Evolutionary conservation across 805 yeast genomes (phyloP).

Genomic region (Myxozyma mucilagina): DNA sequence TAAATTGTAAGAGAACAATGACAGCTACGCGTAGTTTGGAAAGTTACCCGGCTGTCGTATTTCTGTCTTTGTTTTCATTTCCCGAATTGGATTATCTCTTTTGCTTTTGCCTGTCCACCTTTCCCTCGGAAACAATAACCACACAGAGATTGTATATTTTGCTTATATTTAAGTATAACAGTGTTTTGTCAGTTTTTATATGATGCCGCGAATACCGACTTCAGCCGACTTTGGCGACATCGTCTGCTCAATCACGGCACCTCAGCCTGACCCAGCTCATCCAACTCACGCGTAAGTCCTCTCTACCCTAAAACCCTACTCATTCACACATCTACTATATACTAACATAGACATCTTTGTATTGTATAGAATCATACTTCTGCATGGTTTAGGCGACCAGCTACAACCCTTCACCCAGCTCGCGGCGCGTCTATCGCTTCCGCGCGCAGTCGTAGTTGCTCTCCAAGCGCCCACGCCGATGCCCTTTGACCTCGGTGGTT

Average conservation of each 20-base stretch:
- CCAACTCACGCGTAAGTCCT: constrained; percentile 20
- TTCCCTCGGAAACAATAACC: too few relatives aligned
- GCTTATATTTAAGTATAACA: too few relatives aligned
- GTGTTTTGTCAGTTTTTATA: too few relatives aligned
- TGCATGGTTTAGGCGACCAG: constrained; percentile 32
- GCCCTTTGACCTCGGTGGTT: constrained; percentile 33
- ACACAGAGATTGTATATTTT: too few relatives aligned
- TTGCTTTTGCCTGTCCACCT: too few relatives aligned
- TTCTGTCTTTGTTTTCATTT: too few relatives aligned
- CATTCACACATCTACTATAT: neutral
- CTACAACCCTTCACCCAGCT: constrained; percentile 21
- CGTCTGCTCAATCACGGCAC: constrained; percentile 17
- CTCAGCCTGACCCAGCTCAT: constrained; percentile 7
- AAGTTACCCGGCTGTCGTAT: too few relatives aligned
- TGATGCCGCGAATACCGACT: constrained; percentile 20
- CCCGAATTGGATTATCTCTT: too few relatives aligned
- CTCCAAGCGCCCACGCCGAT: constrained; percentile 30
- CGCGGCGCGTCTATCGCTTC: constrained; percentile 21
- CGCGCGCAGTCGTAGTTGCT: constrained; percentile 22
- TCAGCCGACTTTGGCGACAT: constrained; percentile 12
- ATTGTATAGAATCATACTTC: constrained; percentile 16
- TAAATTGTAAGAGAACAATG: too few relatives aligned
- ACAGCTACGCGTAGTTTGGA: too few relatives aligned
- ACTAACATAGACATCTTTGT: neutral
- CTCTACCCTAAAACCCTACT: neutral